Percentiles rank a stretch among this genome's conserved stretches.
These are phyloP conservation scores for Chlamydomonas asymmetrica DNA, from an alignment of 139 green algal species.

Conservation along the genomic window DNA sequence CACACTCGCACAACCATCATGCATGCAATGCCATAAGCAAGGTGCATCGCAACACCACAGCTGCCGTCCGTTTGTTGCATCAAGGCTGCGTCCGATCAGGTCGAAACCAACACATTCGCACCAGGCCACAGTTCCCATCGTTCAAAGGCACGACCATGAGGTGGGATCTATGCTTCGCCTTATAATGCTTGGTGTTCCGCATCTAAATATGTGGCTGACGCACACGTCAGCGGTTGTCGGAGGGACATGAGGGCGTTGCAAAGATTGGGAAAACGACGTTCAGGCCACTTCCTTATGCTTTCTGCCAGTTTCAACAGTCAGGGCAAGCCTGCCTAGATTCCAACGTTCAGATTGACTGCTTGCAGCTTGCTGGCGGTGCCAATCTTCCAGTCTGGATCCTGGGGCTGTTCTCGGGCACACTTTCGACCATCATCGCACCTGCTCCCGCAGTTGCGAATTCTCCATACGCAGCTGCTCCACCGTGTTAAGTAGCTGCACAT, in stretches of 20 bases:
- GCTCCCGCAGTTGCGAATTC: conserved; percentile 22
- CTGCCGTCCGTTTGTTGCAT: no score
- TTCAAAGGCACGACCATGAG: background rate
- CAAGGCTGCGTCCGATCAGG: no score
- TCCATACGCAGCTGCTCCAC: background rate
- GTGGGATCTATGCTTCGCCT: background rate
- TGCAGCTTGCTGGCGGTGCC: no score
- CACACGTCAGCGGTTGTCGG: no score
- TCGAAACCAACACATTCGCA: no score
- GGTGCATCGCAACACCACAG: no score
- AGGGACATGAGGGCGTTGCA: background rate
- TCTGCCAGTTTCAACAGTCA: background rate
- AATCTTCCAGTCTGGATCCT: background rate
- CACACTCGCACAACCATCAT: no score
- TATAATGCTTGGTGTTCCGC: background rate
- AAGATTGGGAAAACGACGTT: background rate
- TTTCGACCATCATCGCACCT: background rate
- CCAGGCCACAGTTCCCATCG: no score
- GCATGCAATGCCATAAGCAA: no score
- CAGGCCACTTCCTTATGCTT: background rate
- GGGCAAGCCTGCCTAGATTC: background rate
- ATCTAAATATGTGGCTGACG: no score
- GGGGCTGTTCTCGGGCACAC: no score
- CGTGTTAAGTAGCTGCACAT: conserved; percentile 2
- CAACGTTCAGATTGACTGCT: background rate